Percentiles rank a stretch among this genome's conserved stretches.
phyloP scores from a whole-genome alignment of 805 yeast genomes.

The Starmerella apicola region DNA sequence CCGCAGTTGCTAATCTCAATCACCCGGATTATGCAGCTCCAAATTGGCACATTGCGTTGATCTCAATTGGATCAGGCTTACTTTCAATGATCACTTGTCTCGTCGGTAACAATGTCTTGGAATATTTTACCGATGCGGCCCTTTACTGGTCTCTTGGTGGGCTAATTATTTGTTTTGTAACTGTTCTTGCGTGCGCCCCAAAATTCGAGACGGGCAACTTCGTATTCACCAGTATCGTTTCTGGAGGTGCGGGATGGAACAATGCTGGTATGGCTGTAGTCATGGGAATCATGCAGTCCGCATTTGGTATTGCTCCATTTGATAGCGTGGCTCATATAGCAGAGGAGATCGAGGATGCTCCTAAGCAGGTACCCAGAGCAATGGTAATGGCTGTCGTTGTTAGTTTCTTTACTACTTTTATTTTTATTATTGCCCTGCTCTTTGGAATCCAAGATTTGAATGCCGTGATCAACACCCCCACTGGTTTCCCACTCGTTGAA shows the following conservation, averaged over 20 bases:
- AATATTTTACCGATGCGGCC: conserved; percentile 37
- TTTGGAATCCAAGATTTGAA: conserved; percentile 45
- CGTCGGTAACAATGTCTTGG: conserved; percentile 29
- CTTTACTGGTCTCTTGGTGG: conserved; percentile 43
- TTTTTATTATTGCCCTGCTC: conserved; percentile 31
- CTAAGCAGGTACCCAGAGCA: conserved; percentile 47
- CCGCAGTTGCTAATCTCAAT: conserved; percentile 38
- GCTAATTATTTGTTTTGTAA: conserved; percentile 40
- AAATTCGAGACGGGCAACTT: conserved; percentile 39
- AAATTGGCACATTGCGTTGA: conserved; percentile 22
- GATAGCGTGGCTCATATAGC: conserved; percentile 65
- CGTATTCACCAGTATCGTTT: conserved; percentile 43
- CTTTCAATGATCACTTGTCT: conserved; percentile 18
- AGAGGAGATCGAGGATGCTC: conserved; percentile 50
- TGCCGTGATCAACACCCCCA: conserved; percentile 35
- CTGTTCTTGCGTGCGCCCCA: conserved; percentile 40
- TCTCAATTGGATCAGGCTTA: conserved; percentile 21
- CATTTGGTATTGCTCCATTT: conserved; percentile 57
- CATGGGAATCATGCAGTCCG: conserved; percentile 59
- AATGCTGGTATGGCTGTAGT: conserved; percentile 49
- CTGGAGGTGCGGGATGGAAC: conserved; percentile 54
- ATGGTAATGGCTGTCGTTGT: conserved; percentile 52
- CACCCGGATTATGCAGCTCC: conserved; percentile 28
- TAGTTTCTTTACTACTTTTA: conserved; percentile 44
- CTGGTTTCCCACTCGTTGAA: conserved; percentile 54